Base-by-base conservation (phyloP, 139 green algal species). In the Haematococcus lacustris region DNA sequence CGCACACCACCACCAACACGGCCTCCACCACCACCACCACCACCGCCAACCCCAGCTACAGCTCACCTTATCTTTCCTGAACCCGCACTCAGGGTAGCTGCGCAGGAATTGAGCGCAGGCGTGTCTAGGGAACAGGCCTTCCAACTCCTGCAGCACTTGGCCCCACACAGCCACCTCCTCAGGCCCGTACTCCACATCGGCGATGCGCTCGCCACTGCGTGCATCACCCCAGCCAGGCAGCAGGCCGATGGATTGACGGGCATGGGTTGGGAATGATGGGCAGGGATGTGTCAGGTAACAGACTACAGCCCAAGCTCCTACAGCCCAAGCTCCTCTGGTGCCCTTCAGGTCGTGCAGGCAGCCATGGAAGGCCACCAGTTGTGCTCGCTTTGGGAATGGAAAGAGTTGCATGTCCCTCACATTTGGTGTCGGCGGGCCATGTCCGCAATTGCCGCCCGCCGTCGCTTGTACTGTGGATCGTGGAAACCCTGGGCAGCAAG, bases 401-500 rank as follows among this genome's bases (percentile, higher is more conserved):
- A n/a, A n/a, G n/a, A n/a, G n/a, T n/a, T 59, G 37, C 35, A 3
- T 3, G 7, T 70, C n/a, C 7, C 82, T 80, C 43, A 90, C 86
- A 93, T 72, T 63, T 82, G 25, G 68, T 96, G 91, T 4, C 41
- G 1, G 1, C 80, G 76, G 0, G 91, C 91, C 3, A 89, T 41
- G 63, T 88, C 78, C 4, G 84, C 83, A 37, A 96, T 94, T 70
- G 79, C 68, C 1, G 80, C 68, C 0, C 91, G 76, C 1, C 91
- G 78, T 68, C 71, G 73, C 83, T 93, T 95, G 90, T 97, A 97
- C 0, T 51, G 71, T 7, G 76, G 39, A 60, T 97, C 92, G 38
- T 82, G 35, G 68, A 64, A 64, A 30, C 53, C 53, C 53, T 64
- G 53, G 13, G 47, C 47, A 21, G n/a, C n/a, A n/a, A n/a, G n/a